A percentile compares a stretch with the other conserved stretches of the same genome.
These are phyloP conservation scores for Quercus engelmannii DNA, from an alignment of 306 rosid species.

Conservation along the genomic window DNA sequence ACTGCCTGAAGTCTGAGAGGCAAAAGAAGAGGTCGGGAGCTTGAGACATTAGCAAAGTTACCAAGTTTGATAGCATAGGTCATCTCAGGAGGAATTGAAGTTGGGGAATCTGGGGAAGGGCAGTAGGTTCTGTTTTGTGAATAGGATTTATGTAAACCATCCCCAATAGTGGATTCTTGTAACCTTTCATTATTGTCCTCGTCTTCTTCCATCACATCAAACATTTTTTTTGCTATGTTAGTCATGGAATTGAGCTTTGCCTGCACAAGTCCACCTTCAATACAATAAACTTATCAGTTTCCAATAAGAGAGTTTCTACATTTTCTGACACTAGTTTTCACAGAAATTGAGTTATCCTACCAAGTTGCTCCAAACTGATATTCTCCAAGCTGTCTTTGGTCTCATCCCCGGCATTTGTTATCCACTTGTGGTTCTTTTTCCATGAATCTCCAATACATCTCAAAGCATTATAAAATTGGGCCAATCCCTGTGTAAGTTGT, in stretches of 20 bases:
- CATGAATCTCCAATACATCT: constrained; percentile 25
- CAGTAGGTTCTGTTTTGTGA: constrained; percentile 1
- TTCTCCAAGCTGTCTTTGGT: constrained; percentile 9
- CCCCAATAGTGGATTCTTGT: constrained; percentile 9
- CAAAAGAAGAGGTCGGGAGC: constrained; percentile 2
- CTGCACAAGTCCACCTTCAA: constrained; percentile 12
- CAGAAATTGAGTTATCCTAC: constrained; percentile 5
- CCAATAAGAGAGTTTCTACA: neutral
- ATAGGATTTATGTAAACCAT: neutral
- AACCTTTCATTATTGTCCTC: neutral
- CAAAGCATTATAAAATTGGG: constrained; percentile 22
- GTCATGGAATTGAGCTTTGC: constrained; percentile 23
- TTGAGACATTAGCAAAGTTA: neutral
- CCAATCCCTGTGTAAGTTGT: constrained; percentile 14
- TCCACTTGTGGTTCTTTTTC: constrained; percentile 25
- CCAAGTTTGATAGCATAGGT: neutral
- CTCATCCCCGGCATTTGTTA: neutral
- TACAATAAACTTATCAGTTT: neutral
- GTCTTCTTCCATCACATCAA: constrained; percentile 31
- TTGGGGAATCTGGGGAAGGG: constrained; percentile 20
- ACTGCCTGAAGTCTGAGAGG: constrained; percentile 23
- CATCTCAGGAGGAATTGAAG: constrained; percentile 10
- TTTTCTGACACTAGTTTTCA: neutral
- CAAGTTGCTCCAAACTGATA: constrained; percentile 24
- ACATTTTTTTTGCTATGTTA: constrained; percentile 23